Conservation (phyloP, 345 rosid genomes). For the Clarkia xantiana region DNA sequence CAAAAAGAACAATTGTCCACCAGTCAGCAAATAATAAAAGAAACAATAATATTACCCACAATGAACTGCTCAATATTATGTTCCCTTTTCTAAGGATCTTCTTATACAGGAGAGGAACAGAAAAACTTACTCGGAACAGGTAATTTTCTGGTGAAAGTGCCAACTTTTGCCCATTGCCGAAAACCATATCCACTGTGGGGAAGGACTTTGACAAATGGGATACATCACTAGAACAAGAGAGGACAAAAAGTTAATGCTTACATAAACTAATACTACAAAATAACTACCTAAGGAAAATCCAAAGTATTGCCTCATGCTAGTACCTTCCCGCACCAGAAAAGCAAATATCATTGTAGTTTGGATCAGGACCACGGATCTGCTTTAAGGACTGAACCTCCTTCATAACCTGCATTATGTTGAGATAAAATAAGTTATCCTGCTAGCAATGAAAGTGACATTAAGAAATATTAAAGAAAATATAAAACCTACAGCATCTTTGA, state of each 20-base stretch:
- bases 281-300: neutral
- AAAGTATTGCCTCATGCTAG: neutral
- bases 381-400: constrained; percentile 46
- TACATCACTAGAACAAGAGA: constrained; percentile 26
- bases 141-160: constrained; percentile 82
- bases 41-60: neutral
- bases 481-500: constrained; percentile 62
- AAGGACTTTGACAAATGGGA: constrained; percentile 42
- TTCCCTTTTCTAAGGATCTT: no score
- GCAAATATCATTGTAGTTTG: constrained; percentile 76
- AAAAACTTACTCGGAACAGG: constrained; percentile 54
- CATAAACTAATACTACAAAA: neutral
- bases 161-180: constrained; percentile 54
- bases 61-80: no score
- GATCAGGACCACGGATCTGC: constrained; percentile 78
- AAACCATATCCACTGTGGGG: constrained; percentile 64
- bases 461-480: constrained; percentile 2
- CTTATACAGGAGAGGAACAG: neutral
- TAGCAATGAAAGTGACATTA: neutral
- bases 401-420: constrained; percentile 31
- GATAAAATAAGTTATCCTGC: neutral
- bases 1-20: neutral
- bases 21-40: neutral
- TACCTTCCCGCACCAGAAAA: constrained; percentile 66
- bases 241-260: constrained; percentile 6